Conservation (phyloP, 2,329 filamentous ascomycete species). For the Hypoxylon sp. region DNA sequence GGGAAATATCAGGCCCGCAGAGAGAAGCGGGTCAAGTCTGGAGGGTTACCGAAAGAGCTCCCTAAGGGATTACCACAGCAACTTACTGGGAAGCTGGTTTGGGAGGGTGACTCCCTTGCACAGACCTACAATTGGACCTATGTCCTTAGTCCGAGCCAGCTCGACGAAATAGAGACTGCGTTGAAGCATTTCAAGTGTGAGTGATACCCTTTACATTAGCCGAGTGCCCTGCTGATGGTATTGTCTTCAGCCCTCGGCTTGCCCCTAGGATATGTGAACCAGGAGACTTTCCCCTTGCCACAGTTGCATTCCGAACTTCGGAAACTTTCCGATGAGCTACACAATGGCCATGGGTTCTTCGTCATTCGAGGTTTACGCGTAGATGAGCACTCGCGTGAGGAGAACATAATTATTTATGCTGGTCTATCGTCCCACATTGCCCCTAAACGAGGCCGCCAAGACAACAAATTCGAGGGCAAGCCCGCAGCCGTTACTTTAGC, state of each 20-base stretch:
- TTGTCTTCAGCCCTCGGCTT: slow-evolving; percentile 54
- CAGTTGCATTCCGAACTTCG: slow-evolving; percentile 66
- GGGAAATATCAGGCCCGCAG: slow-evolving; percentile 68
- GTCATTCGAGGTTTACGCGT: slow-evolving; percentile 72
- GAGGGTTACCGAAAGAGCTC: slow-evolving; percentile 58
- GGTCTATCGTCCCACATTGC: slow-evolving; percentile 73
- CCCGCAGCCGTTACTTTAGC: slow-evolving; percentile 67
- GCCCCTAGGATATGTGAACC: slow-evolving; percentile 60
- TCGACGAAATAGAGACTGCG: slow-evolving; percentile 65
- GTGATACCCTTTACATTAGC: background rate
- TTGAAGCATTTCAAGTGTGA: slow-evolving; percentile 61
- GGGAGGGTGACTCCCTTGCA: slow-evolving; percentile 67
- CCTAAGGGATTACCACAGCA: slow-evolving; percentile 66
- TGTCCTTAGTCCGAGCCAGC: slow-evolving; percentile 61
- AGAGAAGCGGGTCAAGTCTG: slow-evolving; percentile 61
- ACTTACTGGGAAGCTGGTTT: slow-evolving; percentile 67
- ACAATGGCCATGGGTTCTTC: slow-evolving; percentile 72
- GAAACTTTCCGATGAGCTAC: slow-evolving; percentile 67
- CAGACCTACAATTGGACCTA: slow-evolving; percentile 69
- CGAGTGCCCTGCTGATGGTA: background rate
- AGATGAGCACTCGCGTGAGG: slow-evolving; percentile 66
- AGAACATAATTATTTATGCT: slow-evolving; percentile 72
- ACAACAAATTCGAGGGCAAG: slow-evolving; percentile 62
- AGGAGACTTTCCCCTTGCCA: slow-evolving; percentile 70
- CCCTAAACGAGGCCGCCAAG: slow-evolving; percentile 66